Conservation (phyloP, 2,329 filamentous ascomycete species). For the Chalara sp. region DNA sequence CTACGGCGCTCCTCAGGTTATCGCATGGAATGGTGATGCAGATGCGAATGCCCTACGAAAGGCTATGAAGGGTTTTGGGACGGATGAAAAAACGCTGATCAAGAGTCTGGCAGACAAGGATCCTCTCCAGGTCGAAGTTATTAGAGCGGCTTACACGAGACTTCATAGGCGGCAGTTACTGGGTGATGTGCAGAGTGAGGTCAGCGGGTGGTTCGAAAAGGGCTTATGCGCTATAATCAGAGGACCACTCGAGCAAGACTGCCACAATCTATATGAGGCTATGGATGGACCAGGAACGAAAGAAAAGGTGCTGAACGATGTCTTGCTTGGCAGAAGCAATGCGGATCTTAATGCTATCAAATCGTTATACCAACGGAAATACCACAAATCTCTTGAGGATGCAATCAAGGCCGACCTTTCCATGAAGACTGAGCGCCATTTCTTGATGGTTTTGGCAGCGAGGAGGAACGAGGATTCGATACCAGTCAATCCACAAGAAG, state of each 20-base stretch:
- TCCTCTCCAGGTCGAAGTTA: constrained; percentile 65
- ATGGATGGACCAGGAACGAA: constrained; percentile 81
- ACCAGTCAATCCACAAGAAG: constrained; percentile 64
- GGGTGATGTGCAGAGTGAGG: constrained; percentile 72
- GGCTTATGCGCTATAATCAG: constrained; percentile 68
- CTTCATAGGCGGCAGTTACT: constrained; percentile 62
- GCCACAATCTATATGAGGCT: constrained; percentile 60
- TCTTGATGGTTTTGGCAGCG: constrained; percentile 72
- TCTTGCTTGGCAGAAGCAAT: constrained; percentile 76
- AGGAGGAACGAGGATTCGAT: constrained; percentile 70
- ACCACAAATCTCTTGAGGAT: constrained; percentile 58
- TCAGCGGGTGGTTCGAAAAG: constrained; percentile 65
- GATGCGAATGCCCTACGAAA: constrained; percentile 67
- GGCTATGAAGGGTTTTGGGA: constrained; percentile 93
- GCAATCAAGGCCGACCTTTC: constrained; percentile 75
- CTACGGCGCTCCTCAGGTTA: constrained; percentile 65
- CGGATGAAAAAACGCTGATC: constrained; percentile 75
- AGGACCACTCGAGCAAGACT: constrained; percentile 75
- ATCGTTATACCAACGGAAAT: constrained; percentile 62
- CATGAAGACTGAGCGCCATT: constrained; percentile 79
- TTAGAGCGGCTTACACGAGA: constrained; percentile 61
- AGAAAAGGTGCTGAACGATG: constrained; percentile 77
- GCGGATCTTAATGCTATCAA: constrained; percentile 88
- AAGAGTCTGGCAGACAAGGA: constrained; percentile 64
- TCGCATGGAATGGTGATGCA: constrained; percentile 58